These are phyloP conservation scores for Talaromyces amestolkiae DNA, from an alignment of 2,329 filamentous ascomycete genomes.

Conservation along the genomic window DNA sequence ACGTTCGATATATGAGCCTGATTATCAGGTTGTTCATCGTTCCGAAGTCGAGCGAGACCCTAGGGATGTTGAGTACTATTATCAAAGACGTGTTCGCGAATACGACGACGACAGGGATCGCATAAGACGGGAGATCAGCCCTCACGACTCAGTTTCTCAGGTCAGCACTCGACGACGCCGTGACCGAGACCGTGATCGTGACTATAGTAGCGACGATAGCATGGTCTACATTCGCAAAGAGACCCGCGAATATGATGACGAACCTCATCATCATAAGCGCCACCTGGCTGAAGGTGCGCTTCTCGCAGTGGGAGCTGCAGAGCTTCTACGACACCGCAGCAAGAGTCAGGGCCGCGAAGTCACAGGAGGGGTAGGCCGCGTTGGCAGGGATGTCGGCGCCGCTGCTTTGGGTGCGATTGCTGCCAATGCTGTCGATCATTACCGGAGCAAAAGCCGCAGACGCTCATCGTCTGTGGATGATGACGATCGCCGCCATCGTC, in stretches of 20 bases:
- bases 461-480: slow-evolving; percentile 43
- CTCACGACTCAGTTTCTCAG: slow-evolving; percentile 54
- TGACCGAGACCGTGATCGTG: slow-evolving; percentile 35
- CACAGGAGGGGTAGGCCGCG: slow-evolving; percentile 50
- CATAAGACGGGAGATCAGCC: slow-evolving; percentile 48
- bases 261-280: slow-evolving; percentile 52
- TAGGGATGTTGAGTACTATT: slow-evolving; percentile 62
- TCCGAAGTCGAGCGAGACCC: slow-evolving; percentile 50
- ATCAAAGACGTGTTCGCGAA: slow-evolving; percentile 57
- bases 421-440: slow-evolving; percentile 56
- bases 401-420: slow-evolving; percentile 61
- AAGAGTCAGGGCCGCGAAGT: slow-evolving; percentile 57
- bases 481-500: slow-evolving; percentile 36
- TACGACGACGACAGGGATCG: slow-evolving; percentile 50
- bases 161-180: slow-evolving; percentile 41
- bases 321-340: slow-evolving; percentile 57
- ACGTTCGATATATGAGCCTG: slow-evolving; percentile 55
- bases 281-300: slow-evolving; percentile 61
- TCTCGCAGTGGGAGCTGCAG: slow-evolving; percentile 60
- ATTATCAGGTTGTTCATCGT: slow-evolving; percentile 60
- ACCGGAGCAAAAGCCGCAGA: slow-evolving; percentile 46
- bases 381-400: slow-evolving; percentile 55
- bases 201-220: slow-evolving; percentile 60
- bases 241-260: slow-evolving; percentile 43
- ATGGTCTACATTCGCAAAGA: slow-evolving; percentile 59